phyloP scores from a whole-genome alignment of 2,329 filamentous ascomycete species.

The Pseudopithomyces chartarum region DNA sequence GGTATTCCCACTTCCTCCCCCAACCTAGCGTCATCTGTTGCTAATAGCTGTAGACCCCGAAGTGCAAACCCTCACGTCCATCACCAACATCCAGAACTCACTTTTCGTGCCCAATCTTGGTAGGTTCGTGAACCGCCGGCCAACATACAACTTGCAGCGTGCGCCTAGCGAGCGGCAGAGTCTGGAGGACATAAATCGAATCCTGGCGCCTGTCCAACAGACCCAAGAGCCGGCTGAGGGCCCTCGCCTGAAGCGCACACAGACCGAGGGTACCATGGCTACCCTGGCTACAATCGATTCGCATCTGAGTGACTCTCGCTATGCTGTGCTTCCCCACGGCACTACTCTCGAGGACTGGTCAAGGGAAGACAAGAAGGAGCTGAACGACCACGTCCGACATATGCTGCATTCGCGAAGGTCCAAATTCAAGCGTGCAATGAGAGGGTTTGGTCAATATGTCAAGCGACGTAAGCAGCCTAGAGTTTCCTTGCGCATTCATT shows the following conservation, averaged over 20 bases:
- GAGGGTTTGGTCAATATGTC: slow-evolving; percentile 81
- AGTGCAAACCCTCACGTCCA: slow-evolving; percentile 78
- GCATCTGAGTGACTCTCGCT: slow-evolving; percentile 70
- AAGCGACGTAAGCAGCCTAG: slow-evolving; percentile 61
- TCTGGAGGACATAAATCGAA: slow-evolving; percentile 35
- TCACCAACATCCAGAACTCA: slow-evolving; percentile 90
- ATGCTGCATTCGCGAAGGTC: slow-evolving; percentile 83
- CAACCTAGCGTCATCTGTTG: background rate
- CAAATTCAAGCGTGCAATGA: slow-evolving; percentile 78
- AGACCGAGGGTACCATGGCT: slow-evolving; percentile 34
- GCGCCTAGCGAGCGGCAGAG: slow-evolving; percentile 44
- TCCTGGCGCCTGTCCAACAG: slow-evolving; percentile 26
- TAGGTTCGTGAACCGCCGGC: slow-evolving; percentile 72
- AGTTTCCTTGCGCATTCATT: background rate
- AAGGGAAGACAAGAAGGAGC: slow-evolving; percentile 71
- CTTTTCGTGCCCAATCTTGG: slow-evolving; percentile 86
- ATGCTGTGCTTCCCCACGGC: slow-evolving; percentile 79
- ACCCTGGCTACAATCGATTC: slow-evolving; percentile 67
- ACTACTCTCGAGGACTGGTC: slow-evolving; percentile 75
- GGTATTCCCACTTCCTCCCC: slow-evolving; percentile 52
- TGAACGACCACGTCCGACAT: slow-evolving; percentile 86
- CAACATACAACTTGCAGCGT: slow-evolving; percentile 75
- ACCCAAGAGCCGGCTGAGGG: slow-evolving; percentile 24
- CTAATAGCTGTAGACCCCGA: slow-evolving; percentile 69
- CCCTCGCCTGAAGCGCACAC: slow-evolving; percentile 29